Evolutionary conservation across 2,329 filamentous ascomycete genomes (phyloP), one percentile per base, ranked within the genome.

Genomic region (Trichoderma cornu-damae): DNA sequence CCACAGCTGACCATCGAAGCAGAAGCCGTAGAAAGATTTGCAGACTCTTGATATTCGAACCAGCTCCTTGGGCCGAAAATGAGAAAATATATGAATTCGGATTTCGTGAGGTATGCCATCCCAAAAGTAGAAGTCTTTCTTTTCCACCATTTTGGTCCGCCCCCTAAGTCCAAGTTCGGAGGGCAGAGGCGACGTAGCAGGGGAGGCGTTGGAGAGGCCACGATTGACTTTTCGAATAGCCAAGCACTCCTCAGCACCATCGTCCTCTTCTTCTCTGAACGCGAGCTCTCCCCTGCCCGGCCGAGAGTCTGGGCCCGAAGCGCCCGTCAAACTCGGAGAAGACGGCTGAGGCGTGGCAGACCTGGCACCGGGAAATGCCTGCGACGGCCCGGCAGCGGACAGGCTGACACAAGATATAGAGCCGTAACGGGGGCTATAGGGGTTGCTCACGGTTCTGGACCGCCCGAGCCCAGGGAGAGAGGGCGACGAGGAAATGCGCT

Each of bases 1-100:
- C 94, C 94, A 99, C 14, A 97, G 75, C 73, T 99, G 94, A 2
- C 94, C 94, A 70, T 99, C 93, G 65, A 93, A 96, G 73, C 93
- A 96, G 72, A 89, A 85, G 47, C 81, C 79, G 70, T 96, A 79
- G 77, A 94, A 96, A 5, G 80, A 74, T 70, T 85, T 90, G 68
- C 85, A 93, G 18, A 94, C 88, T 16, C 83, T 77, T 1, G 93
- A 96, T 57, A 83, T 82, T 59, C 85, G 82, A 9, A 96, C 84
- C 32, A 97, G 81, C 68, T 97, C 87, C 67, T 86, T 90, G 0
- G 92, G 91, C 26, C 79, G 78, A 18, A 97, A 77, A 65, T 87
- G 90, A 4, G 83, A 80, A 58, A 97, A 80, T 50, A 96, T 84
- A 40, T 89, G 77, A 64, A 96, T 79, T 63, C 87, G 86, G 56